Conservation (phyloP, 2,329 filamentous ascomycete genomes). For the Epichloe amarillans region DNA sequence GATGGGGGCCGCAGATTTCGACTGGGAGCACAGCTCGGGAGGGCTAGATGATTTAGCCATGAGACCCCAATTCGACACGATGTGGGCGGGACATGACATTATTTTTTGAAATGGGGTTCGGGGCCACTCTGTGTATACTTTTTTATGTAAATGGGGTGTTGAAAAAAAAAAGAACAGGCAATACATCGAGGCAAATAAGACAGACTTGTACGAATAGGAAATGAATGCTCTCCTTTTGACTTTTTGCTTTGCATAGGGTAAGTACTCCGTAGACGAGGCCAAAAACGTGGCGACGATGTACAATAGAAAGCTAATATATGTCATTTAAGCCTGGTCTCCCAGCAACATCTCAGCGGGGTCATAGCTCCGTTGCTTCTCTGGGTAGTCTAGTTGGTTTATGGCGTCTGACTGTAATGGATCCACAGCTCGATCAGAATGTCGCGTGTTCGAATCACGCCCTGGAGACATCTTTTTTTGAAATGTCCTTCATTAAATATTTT, state of each 20-base stretch:
- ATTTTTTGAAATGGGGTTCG: conserved; percentile 6
- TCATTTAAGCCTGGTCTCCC: fast-evolving
- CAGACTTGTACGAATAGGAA: background rate
- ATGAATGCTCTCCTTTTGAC: background rate
- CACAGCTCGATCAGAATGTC: conserved; percentile 14
- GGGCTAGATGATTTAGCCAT: conserved; percentile 10
- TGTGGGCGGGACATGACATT: conserved; percentile 12
- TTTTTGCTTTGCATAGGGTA: too few species aligned
- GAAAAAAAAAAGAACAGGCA: too few species aligned
- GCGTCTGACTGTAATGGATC: conserved; percentile 16
- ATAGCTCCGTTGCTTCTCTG: conserved; percentile 7
- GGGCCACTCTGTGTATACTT: background rate
- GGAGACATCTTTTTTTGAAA: conserved; percentile 11
- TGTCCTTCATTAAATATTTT: too few species aligned
- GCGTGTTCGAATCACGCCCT: conserved; percentile 18
- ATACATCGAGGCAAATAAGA: too few species aligned
- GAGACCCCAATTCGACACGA: conserved; percentile 9
- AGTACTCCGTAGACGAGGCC: too few species aligned
- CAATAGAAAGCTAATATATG: background rate
- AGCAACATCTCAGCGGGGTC: background rate
- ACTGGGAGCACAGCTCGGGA: conserved; percentile 13
- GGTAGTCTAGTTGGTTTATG: conserved; percentile 19
- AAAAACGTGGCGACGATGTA: background rate
- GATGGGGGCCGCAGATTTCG: conserved; percentile 13
- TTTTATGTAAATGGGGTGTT: background rate